Evolutionary conservation across 768 basidiomycete genomes (phyloP).

Genomic region (Podaxis sp.): DNA sequence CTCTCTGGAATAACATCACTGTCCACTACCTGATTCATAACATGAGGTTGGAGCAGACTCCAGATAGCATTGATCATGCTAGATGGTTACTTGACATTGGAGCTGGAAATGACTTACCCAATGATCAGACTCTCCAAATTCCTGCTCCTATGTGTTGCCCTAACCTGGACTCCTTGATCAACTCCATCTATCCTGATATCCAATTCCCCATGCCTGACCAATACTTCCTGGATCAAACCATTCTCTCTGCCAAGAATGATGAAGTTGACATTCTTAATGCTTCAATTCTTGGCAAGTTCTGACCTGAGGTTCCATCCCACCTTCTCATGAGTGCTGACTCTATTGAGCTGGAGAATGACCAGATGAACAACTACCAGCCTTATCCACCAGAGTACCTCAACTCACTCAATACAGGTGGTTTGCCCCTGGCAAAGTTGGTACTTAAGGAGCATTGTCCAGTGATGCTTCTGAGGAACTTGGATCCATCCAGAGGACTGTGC

Average conservation of each 20-base stretch:
- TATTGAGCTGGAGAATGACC: too few species aligned
- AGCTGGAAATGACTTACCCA: not conserved
- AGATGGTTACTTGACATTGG: slow-evolving; percentile 8
- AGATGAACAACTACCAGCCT: too few species aligned
- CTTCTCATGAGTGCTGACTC: too few species aligned
- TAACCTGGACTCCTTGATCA: not conserved
- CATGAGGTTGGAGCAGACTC: too few species aligned
- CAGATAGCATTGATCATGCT: too few species aligned
- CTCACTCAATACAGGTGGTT: not conserved
- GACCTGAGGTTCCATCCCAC: too few species aligned
- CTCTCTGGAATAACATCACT: not conserved
- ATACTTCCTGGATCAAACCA: too few species aligned
- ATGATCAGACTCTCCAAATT: not conserved
- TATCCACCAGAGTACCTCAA: too few species aligned
- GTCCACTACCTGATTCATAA: not conserved
- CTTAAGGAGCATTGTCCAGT: slow-evolving; percentile 22
- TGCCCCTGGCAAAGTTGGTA: not conserved
- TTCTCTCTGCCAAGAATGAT: too few species aligned
- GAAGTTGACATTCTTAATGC: too few species aligned
- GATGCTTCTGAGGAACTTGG: slow-evolving; percentile 32
- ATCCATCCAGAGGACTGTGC: slow-evolving; percentile 26
- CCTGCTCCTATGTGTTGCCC: not conserved
- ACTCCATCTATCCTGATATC: not conserved
- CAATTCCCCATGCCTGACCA: not conserved
- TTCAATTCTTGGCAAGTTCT: not conserved